Evolutionary conservation across 495 filamentous ascomycete genomes (phyloP).

Genomic region (Annulohypoxylon moriforme): DNA sequence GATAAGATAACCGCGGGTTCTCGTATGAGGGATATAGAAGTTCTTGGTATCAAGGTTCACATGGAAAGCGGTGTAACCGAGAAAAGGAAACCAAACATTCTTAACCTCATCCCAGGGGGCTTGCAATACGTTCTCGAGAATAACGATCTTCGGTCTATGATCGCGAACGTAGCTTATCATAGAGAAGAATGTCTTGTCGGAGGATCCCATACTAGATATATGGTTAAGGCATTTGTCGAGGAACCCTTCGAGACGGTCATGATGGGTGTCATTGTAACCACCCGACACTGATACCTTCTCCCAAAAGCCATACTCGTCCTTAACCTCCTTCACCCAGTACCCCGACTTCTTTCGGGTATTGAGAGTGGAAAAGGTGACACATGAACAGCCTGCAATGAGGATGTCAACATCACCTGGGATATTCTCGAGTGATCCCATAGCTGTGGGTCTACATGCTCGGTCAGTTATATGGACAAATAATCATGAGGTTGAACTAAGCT

Average conservation of each 20-base stretch:
- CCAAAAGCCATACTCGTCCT: background rate
- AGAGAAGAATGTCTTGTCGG: constrained; percentile 74
- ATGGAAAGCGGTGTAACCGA: constrained; percentile 66
- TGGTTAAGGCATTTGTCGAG: constrained; percentile 34
- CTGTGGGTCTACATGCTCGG: constrained; percentile 67
- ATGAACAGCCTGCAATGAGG: constrained; percentile 79
- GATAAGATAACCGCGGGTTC: constrained; percentile 77
- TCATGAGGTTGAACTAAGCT: constrained; percentile 51
- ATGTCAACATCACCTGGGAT: constrained; percentile 74
- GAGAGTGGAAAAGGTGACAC: constrained; percentile 76
- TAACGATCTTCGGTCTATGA: constrained; percentile 70
- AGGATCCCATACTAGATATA: constrained; percentile 70
- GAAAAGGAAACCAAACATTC: constrained; percentile 55
- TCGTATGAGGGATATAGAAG: constrained; percentile 84
- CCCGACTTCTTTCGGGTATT: constrained; percentile 58
- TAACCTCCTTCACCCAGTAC: background rate
- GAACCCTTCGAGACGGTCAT: constrained; percentile 3
- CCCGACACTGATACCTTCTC: background rate
- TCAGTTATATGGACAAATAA: constrained; percentile 28
- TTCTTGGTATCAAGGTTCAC: constrained; percentile 73
- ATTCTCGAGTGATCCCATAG: constrained; percentile 68
- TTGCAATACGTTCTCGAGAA: constrained; percentile 78
- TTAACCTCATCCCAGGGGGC: constrained; percentile 73
- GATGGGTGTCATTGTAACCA: background rate
- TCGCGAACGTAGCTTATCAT: constrained; percentile 67